phyloP scores from a whole-genome alignment of 129 eudicot genomes.

The Calendula officinalis region DNA sequence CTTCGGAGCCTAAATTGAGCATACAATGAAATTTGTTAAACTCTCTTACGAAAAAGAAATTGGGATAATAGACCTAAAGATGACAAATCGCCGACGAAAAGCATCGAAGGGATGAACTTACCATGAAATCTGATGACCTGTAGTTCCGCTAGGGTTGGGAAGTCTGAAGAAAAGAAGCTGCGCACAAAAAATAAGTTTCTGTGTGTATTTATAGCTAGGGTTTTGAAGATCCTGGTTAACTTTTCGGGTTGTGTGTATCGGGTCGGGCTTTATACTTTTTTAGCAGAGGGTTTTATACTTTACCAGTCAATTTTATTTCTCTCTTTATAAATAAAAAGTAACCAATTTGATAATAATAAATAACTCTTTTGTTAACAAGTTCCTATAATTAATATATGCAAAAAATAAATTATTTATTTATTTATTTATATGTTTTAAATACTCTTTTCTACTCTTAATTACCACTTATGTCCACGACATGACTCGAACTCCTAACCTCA shows the following conservation, averaged over 20 bases:
- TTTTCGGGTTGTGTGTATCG: constrained; percentile 4
- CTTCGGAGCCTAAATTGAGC: constrained; percentile 63
- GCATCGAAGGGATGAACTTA: neutral
- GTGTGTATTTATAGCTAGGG: constrained; percentile 36
- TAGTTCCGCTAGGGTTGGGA: constrained; percentile 1
- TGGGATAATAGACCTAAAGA: neutral
- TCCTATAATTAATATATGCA: too few species aligned
- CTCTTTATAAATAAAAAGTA: neutral
- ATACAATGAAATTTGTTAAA: constrained; percentile 7
- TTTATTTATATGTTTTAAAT: too few species aligned
- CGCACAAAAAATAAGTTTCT: constrained; percentile 7
- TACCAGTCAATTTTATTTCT: neutral
- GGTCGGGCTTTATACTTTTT: constrained; percentile 8
- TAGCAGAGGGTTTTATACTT: too few species aligned
- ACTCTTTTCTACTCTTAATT: too few species aligned
- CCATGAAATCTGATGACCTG: constrained; percentile 32
- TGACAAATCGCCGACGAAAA: neutral
- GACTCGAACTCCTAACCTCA: too few species aligned
- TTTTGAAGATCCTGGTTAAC: constrained; percentile 16
- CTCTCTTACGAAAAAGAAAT: neutral
- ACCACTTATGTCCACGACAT: too few species aligned
- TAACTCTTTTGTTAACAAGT: too few species aligned
- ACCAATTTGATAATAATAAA: too few species aligned
- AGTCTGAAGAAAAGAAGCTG: constrained; percentile 25
- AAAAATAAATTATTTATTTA: too few species aligned